These are phyloP conservation scores for Aeschynomene evenia DNA, from an alignment of 306 rosid species.

Conservation along the genomic window DNA sequence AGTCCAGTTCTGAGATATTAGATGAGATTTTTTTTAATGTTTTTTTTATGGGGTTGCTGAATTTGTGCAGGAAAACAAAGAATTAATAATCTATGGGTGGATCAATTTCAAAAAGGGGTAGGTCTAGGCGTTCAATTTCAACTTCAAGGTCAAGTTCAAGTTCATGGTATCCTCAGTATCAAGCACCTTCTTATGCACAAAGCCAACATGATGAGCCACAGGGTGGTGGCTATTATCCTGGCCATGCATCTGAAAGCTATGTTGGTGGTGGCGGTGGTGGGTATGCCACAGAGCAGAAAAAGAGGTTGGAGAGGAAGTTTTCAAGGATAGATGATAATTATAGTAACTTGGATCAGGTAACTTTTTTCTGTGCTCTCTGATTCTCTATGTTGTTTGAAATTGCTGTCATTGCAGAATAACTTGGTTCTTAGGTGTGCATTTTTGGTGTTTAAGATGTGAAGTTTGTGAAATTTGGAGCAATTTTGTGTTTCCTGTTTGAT, in stretches of 20 bases:
- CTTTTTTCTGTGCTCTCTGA: not conserved
- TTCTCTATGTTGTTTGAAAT: constrained; percentile 20
- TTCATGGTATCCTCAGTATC: constrained; percentile 49
- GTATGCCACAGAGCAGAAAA: constrained; percentile 43
- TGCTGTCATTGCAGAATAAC: not conserved
- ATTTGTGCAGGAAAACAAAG: constrained; percentile 28
- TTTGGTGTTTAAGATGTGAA: constrained; percentile 9
- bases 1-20: constrained; percentile 4
- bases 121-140: constrained; percentile 42
- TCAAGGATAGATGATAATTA: constrained; percentile 73
- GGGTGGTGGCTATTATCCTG: constrained; percentile 29
- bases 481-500: not conserved
- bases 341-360: constrained; percentile 76
- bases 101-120: constrained; percentile 52
- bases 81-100: constrained; percentile 65
- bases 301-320: constrained; percentile 51
- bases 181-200: constrained; percentile 48
- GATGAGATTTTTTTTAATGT: constrained; percentile 8
- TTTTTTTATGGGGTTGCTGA: constrained; percentile 31
- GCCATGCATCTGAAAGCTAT: constrained; percentile 46
- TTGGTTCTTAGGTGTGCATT: not conserved
- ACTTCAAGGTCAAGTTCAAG: constrained; percentile 39
- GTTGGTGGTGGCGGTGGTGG: constrained; percentile 27
- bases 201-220: constrained; percentile 42
- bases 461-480: constrained; percentile 20